Evolutionary conservation across 805 yeast species (phyloP), one percentile per base, ranked within the genome.

Genomic region (Sugiyamaella valdiviana): DNA sequence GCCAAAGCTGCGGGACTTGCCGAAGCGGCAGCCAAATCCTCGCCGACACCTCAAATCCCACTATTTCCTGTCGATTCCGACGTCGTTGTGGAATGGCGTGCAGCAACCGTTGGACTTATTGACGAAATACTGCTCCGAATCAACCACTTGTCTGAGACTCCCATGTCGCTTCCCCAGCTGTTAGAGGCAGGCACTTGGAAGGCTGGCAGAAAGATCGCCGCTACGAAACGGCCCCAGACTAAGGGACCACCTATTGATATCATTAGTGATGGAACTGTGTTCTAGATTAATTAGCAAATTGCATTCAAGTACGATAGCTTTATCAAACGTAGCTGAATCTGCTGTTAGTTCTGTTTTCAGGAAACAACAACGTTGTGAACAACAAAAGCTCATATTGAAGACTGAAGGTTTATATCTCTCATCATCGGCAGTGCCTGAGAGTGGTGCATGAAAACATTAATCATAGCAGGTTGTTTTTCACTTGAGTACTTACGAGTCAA

Each of bases 151-250:
- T 58, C 80, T 44, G 51, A 56, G 7, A 63, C 54, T 45, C 35
- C 42, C 4, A 57, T 80, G 41, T 53, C 62, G 6, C 61, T 80
- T 39, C 80, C 85, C 1, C 85, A 80, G 59, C 58, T 80, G 48
- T 75, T 80, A 42, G 86, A 80, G 54, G 85, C 85, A 2, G 86
- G 86, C 0, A 73, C 79, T 24, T 80, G 86, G 86, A 76, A 75
- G 52, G 76, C 82, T 1, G 86, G 86, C 1, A 67, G 86, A 51
- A 75, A 74, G 45, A 76, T 79, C 46, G 85, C 86, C 1, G 74
- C 74, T 7, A 58, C 65, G 48, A 55, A 69, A 50, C 70, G 86
- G 55, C 73, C 76, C 6, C 56, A 58, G 14, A 70, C 75, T 0
- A 74, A 71, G 3, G 84, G 83, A 2, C 85, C 85, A 5, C 86